Evolutionary conservation across 345 rosid genomes (phyloP).

Genomic region (Salix brachista): DNA sequence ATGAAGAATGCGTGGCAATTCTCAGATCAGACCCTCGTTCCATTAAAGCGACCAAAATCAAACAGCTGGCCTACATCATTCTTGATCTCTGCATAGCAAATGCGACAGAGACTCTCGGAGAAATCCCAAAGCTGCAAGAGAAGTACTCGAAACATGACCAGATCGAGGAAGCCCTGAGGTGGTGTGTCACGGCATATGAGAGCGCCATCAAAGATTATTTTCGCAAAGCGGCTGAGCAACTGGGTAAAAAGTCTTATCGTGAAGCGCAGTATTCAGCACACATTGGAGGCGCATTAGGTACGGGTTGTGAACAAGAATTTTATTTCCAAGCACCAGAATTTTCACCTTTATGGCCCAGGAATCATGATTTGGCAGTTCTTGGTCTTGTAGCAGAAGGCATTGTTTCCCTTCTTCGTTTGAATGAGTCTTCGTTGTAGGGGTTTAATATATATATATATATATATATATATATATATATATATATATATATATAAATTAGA

Average conservation of each 20-base stretch:
- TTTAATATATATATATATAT: background rate
- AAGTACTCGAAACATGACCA: background rate
- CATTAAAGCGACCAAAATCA: background rate
- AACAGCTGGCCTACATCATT: constrained; percentile 1
- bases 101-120: background rate
- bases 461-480: no score
- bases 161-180: background rate
- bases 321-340: background rate
- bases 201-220: background rate
- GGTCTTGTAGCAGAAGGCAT: constrained; percentile 5
- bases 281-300: background rate
- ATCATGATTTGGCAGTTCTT: constrained; percentile 3
- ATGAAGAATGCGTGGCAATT: background rate
- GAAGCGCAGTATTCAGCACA: constrained; percentile 4
- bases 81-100: constrained; percentile 7
- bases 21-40: constrained; percentile 5
- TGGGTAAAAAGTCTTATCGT: background rate
- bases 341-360: background rate
- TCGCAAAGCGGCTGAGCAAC: background rate
- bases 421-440: background rate
- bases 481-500: background rate
- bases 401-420: constrained; percentile 5
- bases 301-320: constrained; percentile 3
- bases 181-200: background rate
- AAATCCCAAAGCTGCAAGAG: background rate